Evolutionary conservation across 2,329 filamentous ascomycete species (phyloP).

Genomic region (Colletotrichum chlorophyti): DNA sequence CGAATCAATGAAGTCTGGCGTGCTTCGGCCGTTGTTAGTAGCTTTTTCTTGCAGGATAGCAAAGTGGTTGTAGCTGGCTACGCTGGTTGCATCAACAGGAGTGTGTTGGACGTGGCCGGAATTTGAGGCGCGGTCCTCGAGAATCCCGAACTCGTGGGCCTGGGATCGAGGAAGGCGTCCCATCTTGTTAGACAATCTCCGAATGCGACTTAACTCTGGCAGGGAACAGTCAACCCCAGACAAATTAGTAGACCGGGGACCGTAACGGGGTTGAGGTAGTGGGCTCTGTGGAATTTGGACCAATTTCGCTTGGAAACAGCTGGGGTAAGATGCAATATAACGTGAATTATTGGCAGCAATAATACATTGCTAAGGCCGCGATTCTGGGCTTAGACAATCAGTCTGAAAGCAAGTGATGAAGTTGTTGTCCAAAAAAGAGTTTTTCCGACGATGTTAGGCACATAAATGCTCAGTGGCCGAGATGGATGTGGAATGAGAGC

Average conservation of each 20-base stretch:
- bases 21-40: conserved; percentile 35
- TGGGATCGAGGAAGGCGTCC: conserved; percentile 17
- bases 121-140: conserved; percentile 19
- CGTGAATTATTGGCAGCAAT: conserved; percentile 14
- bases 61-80: neutral
- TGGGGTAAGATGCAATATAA: conserved; percentile 15
- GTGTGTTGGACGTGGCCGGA: conserved; percentile 3
- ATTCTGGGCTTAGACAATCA: conserved; percentile 1
- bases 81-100: conserved; percentile 2
- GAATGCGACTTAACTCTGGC: conserved; percentile 20
- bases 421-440: conserved; percentile 1
- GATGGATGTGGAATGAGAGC: neutral
- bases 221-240: conserved; percentile 16
- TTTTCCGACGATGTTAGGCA: neutral
- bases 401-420: neutral
- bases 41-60: conserved; percentile 38
- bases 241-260: conserved; percentile 3
- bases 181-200: conserved; percentile 24
- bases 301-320: conserved; percentile 26
- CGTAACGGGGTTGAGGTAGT: neutral
- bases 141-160: conserved; percentile 14
- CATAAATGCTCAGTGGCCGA: neutral
- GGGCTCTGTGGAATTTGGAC: conserved; percentile 8
- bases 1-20: conserved; percentile 36
- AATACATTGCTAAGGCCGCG: conserved; percentile 6